Evolutionary conservation across 1,284 basidiomycete genomes (phyloP).

Genomic region (Heterobasidion irregulare): DNA sequence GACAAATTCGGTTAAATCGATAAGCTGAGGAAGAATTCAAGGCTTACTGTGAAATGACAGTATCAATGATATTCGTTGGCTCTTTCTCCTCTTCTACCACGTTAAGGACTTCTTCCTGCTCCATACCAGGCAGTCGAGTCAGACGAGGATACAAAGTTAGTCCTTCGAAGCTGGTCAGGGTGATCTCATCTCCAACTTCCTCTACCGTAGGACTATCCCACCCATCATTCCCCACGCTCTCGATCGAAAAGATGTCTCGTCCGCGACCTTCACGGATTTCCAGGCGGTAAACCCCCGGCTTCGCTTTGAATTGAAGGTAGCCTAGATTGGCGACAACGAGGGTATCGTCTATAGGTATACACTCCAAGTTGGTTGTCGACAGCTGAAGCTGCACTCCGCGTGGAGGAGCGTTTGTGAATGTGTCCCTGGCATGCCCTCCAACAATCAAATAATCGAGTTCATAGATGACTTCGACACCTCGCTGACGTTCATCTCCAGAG

Average conservation of each 20-base stretch:
- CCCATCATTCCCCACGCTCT: conserved; percentile 78
- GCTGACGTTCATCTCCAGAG: conserved; percentile 39
- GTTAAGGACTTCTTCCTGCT: conserved; percentile 71
- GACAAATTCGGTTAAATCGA: neutral
- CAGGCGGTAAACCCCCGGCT: conserved; percentile 81
- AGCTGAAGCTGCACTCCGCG: conserved; percentile 84
- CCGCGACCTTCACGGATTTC: conserved; percentile 81
- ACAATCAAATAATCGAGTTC: conserved; percentile 87
- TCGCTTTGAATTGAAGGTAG: conserved; percentile 93
- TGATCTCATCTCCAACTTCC: conserved; percentile 61
- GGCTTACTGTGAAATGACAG: conserved; percentile 41
- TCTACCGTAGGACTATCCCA: conserved; percentile 71
- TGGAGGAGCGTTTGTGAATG: conserved; percentile 53
- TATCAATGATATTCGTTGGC: conserved; percentile 31
- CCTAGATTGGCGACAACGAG: conserved; percentile 92
- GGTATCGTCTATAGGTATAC: conserved; percentile 63
- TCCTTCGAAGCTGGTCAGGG: conserved; percentile 82
- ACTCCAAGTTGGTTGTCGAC: conserved; percentile 32
- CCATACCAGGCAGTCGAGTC: conserved; percentile 67
- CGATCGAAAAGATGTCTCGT: conserved; percentile 72
- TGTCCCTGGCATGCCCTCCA: conserved; percentile 89
- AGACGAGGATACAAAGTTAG: conserved; percentile 84
- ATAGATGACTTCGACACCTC: conserved; percentile 75
- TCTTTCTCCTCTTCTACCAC: conserved; percentile 27
- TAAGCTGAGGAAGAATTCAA: neutral